Evolutionary conservation across 352 stramenopile genomes (phyloP), one percentile per base, ranked within the genome.

Genomic region (Phytophthora lateralis): DNA sequence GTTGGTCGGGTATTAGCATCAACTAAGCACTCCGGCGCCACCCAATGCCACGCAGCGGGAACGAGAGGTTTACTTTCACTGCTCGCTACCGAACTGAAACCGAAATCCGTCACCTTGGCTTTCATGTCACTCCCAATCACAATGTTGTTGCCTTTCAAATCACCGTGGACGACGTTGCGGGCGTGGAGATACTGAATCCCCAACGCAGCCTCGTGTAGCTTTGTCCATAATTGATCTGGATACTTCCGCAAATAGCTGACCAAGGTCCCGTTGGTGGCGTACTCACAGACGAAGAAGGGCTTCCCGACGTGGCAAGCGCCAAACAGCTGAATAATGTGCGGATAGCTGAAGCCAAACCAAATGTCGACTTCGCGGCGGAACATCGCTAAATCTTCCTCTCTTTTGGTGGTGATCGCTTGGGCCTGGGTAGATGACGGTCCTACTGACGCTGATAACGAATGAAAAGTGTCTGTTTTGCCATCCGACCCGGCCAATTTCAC

Each of bases 61-160:
- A 42, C 15, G 32, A 6, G 2, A n/a, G 32, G 11, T 11, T n/a
- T 38, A 6, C 4, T 17, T 4, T 38, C 32, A n/a, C 11, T 11
- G n/a, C 17, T 51, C 15, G 32, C 32, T n/a, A 38, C 14, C 32
- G 32, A 12, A 46, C 60, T 68, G 17, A 76, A 18, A 0, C 68
- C 68, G 39, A 73, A 76, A 27, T 73, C 60, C 26, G 63, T 41
- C 20, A 76, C 59, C 39, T 69, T 70, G 4, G 59, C 59, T 5
- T 39, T 26, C 6, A 50, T 55, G 12, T 68, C 35, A 21, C 48
- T 47, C 3, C 50, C 54, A 7, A 76, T 37, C 32, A 76, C 24
- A 43, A 76, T 69, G 35, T 71, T 73, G 39, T 65, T 59, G 3
- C 58, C 3, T 38, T 38, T 38, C 32, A 38, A 38, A 38, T 42